These are phyloP conservation scores for Candida freyschussii DNA, from an alignment of 1,139 yeast species.

Conservation along the genomic window DNA sequence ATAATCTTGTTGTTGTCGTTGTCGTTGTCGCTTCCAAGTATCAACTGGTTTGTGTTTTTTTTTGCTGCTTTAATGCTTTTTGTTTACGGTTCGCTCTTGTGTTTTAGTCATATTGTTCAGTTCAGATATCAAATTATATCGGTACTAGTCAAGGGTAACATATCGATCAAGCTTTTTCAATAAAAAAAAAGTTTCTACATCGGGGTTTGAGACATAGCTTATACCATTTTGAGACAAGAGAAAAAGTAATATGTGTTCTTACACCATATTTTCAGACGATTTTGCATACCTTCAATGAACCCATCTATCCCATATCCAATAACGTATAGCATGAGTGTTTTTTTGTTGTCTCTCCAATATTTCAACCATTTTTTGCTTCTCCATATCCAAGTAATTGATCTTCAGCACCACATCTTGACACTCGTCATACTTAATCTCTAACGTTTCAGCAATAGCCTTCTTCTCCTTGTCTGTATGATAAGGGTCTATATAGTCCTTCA, in stretches of 20 bases:
- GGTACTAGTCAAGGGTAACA: too few species aligned
- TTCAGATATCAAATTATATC: too few species aligned
- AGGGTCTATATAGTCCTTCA: constrained; percentile 9
- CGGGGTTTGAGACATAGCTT: too few species aligned
- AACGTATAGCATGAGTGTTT: neutral
- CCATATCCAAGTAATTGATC: constrained; percentile 12
- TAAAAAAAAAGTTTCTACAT: too few species aligned
- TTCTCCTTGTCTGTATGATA: constrained; percentile 13
- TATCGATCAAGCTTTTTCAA: too few species aligned
- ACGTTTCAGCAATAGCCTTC: neutral
- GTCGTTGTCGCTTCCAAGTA: too few species aligned
- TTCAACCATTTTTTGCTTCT: constrained; percentile 6
- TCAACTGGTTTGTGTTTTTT: neutral
- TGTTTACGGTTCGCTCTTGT: neutral
- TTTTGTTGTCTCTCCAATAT: constrained; percentile 2
- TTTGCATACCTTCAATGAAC: constrained; percentile 2
- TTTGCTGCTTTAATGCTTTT: neutral
- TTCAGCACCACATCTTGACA: constrained; percentile 8
- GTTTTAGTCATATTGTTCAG: neutral
- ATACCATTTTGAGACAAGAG: too few species aligned
- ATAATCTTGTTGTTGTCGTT: too few species aligned
- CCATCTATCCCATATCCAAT: constrained; percentile 1
- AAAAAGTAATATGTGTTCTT: too few species aligned
- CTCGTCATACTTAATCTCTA: constrained; percentile 1
- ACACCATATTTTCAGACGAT: too few species aligned